Conservation (phyloP, 306 rosid species). For the Corylus americana region DNA sequence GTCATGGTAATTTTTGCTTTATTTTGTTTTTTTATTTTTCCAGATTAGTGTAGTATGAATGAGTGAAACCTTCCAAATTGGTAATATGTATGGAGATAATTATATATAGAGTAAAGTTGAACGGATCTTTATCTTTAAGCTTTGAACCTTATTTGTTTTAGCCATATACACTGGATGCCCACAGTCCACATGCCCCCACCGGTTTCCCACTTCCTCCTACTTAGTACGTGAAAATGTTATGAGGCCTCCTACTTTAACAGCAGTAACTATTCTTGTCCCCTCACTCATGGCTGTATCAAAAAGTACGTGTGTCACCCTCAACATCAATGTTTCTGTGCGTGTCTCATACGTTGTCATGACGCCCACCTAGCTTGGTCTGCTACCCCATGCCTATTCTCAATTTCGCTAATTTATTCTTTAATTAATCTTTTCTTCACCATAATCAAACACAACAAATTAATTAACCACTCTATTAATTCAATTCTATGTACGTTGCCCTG, state of each 20-base stretch:
- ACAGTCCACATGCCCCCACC: neutral
- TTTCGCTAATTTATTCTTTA: neutral
- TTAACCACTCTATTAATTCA: neutral
- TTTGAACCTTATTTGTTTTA: neutral
- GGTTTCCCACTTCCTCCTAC: neutral
- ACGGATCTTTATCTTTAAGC: neutral
- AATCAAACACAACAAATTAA: neutral
- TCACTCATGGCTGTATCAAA: neutral
- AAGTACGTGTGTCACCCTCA: neutral
- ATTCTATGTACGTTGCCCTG: neutral
- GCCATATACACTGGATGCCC: slow-evolving; percentile 6
- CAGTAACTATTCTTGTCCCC: slow-evolving; percentile 25
- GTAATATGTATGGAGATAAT: neutral
- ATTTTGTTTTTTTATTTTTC: too few species aligned
- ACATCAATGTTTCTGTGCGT: neutral
- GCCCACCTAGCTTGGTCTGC: neutral
- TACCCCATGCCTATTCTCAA: neutral
- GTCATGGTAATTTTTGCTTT: too few species aligned
- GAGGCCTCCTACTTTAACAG: slow-evolving; percentile 12
- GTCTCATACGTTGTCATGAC: neutral
- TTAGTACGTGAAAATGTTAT: neutral
- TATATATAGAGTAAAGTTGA: neutral
- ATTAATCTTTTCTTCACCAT: neutral
- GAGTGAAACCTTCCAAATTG: neutral
- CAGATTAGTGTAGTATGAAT: too few species aligned